Evolutionary conservation across 2,329 filamentous ascomycete species (phyloP), one percentile per base, ranked within the genome.

Genomic region (Talaromyces sp.): DNA sequence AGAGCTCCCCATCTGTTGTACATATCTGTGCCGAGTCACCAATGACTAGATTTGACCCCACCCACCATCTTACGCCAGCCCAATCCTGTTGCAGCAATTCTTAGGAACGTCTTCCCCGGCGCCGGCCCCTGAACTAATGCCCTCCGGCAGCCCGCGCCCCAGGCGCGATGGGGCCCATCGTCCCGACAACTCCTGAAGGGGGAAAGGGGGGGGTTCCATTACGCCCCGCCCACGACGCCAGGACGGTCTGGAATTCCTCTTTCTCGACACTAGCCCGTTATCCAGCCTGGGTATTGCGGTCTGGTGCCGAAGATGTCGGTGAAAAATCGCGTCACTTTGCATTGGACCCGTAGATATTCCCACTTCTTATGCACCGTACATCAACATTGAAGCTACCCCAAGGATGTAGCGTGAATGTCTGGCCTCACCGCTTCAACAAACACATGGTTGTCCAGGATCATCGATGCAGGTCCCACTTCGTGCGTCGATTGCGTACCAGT

Each of bases 61-160:
- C 59, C 20, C n/a, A 42, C 24, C 24, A 27, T 5, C 9, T 9
- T 9, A 27, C 24, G 4, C 24, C 47, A 44, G 54, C 40, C 56
- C 51, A 47, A 50, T 62, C 59, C 59, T 57, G 57, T 63, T 64
- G 59, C 59, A 69, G 61, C 66, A 67, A 62, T 64, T 39, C 58
- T 60, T 56, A 65, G 67, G 63, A 68, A 63, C 60, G 32, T 57
- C 61, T 70, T 69, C 67, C 68, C 66, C 68, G 57, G 55, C 54
- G 58, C 62, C 63, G 52, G 61, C 57, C 58, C 57, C 59, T 61
- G 61, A 60, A 58, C 66, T 68, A 69, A 63, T 62, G 57, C 55
- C 42, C 55, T 55, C 63, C 61, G 51, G 56, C 57, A 58, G 56
- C 62, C 62, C 47, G 57, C 56, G 58, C 50, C 54, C 48, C 51